Base-by-base conservation (phyloP, 495 filamentous ascomycete species). In the Poronia punctata region DNA sequence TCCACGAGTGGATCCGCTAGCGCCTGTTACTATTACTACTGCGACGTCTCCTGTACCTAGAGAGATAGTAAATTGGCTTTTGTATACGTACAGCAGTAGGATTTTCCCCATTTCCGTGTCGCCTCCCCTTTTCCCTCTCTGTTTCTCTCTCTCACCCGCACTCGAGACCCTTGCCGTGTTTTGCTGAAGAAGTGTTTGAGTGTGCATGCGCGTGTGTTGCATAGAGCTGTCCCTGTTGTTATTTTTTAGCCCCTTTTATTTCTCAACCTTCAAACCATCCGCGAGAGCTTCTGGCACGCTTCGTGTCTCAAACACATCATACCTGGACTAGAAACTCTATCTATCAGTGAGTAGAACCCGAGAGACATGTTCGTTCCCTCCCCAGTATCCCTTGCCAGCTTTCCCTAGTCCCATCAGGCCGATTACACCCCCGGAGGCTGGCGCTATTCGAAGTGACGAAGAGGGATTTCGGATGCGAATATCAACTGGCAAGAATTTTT, bases 11-110 rank as follows among this genome's bases (percentile, higher is more conserved):
- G n/a, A n/a, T 30, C 43, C 35, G 35, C 49, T 54, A 54, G 49
- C 50, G 48, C 50, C 48, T 54, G 53, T 48, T 54, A n/a, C n/a
- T n/a, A 55, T 46, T 40, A 58, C 54, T 53, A 53, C 52, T 54
- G 38, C 46, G 51, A 53, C 46, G 48, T 50, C 51, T 53, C 52
- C 46, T 45, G 42, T 38, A 32, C 42, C 34, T 38, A 45, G 34
- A 38, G 35, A 32, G 15, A 38, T n/a, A n/a, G n/a, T n/a, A n/a
- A n/a, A n/a, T n/a, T n/a, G n/a, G n/a, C n/a, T n/a, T n/a, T n/a
- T 26, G 33, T 23, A 32, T 45, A 38, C 42, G 16, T n/a, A n/a
- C n/a, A n/a, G n/a, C n/a, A n/a, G 42, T 45, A 45, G 42, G 42
- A 45, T 45, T 49, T 53, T 48, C 47, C 55, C 49, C 52, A 50